Evolutionary conservation across 1,284 basidiomycete genomes (phyloP).

Genomic region (Xanthoconium separans): DNA sequence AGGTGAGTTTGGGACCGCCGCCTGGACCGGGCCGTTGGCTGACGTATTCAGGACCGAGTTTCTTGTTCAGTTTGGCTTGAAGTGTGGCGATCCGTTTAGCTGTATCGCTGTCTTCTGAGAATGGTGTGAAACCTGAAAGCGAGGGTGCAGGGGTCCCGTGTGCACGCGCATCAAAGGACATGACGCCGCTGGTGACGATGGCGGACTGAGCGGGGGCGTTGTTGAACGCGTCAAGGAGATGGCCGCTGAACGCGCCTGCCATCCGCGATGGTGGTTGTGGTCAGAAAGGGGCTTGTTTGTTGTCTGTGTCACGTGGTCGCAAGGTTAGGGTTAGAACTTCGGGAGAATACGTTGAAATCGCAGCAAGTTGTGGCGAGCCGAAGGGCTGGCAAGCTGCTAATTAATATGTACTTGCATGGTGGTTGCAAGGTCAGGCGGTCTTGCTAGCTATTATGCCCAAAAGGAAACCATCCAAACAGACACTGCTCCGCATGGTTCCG

Average conservation of each 20-base stretch:
- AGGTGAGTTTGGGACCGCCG: slow-evolving; percentile 86
- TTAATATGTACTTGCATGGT: no score
- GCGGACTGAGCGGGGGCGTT: slow-evolving; percentile 14
- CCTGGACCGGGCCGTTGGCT: slow-evolving; percentile 88
- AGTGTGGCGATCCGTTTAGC: slow-evolving; percentile 61
- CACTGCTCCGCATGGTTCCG: no score
- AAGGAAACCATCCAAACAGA: no score
- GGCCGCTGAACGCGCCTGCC: slow-evolving; percentile 34
- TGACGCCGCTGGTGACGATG: slow-evolving; percentile 49
- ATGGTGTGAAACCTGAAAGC: slow-evolving; percentile 19
- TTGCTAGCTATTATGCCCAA: no score
- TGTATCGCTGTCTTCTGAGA: slow-evolving; percentile 56
- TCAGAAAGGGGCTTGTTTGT: background rate
- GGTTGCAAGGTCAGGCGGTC: no score
- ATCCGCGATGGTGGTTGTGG: slow-evolving; percentile 17
- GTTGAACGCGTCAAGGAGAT: slow-evolving; percentile 30
- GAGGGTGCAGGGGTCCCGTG: slow-evolving; percentile 39
- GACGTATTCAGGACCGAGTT: slow-evolving; percentile 92
- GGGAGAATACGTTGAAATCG: no score
- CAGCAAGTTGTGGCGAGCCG: no score
- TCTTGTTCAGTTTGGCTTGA: slow-evolving; percentile 82
- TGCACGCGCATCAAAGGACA: slow-evolving; percentile 57
- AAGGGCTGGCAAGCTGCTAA: no score
- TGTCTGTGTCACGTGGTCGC: no score
- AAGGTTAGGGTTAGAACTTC: no score